Percentiles rank a stretch among this genome's conserved stretches.
These are phyloP conservation scores for Eucalyptus polybractea DNA, from an alignment of 345 rosid genomes.

Conservation along the genomic window DNA sequence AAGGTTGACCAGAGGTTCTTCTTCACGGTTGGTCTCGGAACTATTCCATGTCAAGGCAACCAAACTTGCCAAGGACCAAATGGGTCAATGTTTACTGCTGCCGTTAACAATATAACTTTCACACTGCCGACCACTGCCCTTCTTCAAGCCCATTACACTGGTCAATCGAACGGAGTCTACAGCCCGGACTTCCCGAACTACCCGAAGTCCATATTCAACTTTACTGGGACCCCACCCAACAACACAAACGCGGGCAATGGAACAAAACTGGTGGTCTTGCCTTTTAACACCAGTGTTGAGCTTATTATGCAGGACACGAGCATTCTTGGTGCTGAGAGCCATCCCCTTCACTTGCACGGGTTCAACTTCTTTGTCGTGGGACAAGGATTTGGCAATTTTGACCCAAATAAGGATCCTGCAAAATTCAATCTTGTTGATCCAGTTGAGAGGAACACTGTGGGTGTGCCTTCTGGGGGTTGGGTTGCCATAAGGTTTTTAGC, in stretches of 20 bases:
- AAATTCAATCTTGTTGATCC: slow-evolving; percentile 48
- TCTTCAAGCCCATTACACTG: slow-evolving; percentile 45
- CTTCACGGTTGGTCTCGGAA: slow-evolving; percentile 47
- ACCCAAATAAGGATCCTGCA: slow-evolving; percentile 36
- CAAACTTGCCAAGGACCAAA: slow-evolving; percentile 66
- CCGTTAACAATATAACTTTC: slow-evolving; percentile 51
- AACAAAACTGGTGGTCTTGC: slow-evolving; percentile 47
- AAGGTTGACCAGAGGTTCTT: slow-evolving; percentile 34
- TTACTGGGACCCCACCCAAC: slow-evolving; percentile 43
- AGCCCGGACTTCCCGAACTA: slow-evolving; percentile 25
- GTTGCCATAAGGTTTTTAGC: slow-evolving; percentile 61
- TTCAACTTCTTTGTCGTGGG: slow-evolving; percentile 65
- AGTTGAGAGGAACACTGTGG: slow-evolving; percentile 47
- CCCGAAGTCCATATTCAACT: slow-evolving; percentile 30
- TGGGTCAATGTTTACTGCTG: slow-evolving; percentile 49
- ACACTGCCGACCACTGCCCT: slow-evolving; percentile 47
- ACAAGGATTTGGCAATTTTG: slow-evolving; percentile 57
- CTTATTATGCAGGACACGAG: slow-evolving; percentile 56
- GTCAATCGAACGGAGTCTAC: slow-evolving; percentile 36
- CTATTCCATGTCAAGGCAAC: slow-evolving; percentile 37
- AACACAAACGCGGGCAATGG: slow-evolving; percentile 49
- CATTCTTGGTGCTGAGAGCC: slow-evolving; percentile 67
- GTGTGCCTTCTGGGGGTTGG: slow-evolving; percentile 64
- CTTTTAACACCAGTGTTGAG: slow-evolving; percentile 49
- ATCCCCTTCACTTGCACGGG: slow-evolving; percentile 67